Base-by-base conservation (phyloP, 208 protist genomes). In the Trypanosoma vivax region DNA sequence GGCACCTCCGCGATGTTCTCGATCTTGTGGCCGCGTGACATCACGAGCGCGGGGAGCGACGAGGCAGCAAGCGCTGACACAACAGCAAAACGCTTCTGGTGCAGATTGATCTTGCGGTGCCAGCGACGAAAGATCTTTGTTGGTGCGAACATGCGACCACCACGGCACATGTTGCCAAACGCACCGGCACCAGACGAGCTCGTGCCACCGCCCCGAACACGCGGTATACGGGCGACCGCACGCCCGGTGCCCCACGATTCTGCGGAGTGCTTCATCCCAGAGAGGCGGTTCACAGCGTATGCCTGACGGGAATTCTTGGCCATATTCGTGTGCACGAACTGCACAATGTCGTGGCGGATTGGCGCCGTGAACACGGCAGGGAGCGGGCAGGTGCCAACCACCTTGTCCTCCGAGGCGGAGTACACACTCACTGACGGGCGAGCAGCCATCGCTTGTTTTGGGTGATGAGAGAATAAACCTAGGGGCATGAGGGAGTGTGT, bases 161-260 rank as follows among this genome's bases (percentile, higher is more conserved):
- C 88, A 76, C 97, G 90, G 89, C 96, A 98, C 96, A 99, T 98
- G 95, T 99, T 99, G 58, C 97, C 98, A 78, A 98, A 99, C 49
- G 98, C 98, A 93, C 93, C 98, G 79, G 98, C 96, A 54, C 98
- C 98, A 47, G 95, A 87, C 55, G 95, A 88, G 86, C 94, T 88
- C 49, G 98, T 99, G 84, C 98, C 98, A 61, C 94, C 88, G 53
- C 98, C 98, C 56, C 66, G 57, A 61, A 99, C 97, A 93, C 98
- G 96, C 35, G 98, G 98, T 82, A 99, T 99, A 98, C 98, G 96
- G 35, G 98, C 93, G 27, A 99, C 98, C 52, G 98, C 98, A 62
- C 98, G 87, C 73, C 98, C 98, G 63, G 98, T 99, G 82, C 98
- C 98, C 98, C 98, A 99, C 33, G 98, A 99, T 52, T 98, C 83